Evolutionary conservation across 345 rosid genomes (phyloP).

Genomic region (Camelina sativa): DNA sequence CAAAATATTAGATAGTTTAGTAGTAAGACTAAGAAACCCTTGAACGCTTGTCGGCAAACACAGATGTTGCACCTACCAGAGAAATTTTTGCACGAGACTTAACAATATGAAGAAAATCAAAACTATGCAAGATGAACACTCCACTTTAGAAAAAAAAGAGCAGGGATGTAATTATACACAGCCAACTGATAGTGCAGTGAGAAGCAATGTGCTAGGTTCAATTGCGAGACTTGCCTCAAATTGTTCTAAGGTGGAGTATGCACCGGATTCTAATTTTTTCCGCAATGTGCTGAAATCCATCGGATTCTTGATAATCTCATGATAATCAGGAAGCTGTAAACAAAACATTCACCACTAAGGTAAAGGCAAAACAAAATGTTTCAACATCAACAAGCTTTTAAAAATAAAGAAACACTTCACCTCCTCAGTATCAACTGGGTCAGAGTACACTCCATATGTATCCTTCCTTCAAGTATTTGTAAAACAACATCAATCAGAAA

Average conservation of each 20-base stretch:
- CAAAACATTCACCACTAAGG: constrained; percentile 15
- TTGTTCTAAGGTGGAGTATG: constrained; percentile 66
- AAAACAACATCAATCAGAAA: constrained; percentile 12
- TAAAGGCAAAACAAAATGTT: neutral
- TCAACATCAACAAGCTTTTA: neutral
- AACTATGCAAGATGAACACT: neutral
- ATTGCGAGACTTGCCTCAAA: constrained; percentile 69
- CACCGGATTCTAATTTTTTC: constrained; percentile 65
- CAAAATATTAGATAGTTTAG: neutral
- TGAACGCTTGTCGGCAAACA: neutral
- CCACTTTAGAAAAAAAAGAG: constrained; percentile 6
- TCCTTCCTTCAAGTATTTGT: constrained; percentile 69
- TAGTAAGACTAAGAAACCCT: neutral
- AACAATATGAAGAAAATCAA: neutral
- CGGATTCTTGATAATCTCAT: constrained; percentile 73
- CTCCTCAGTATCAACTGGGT: constrained; percentile 90
- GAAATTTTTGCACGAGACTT: constrained; percentile 7
- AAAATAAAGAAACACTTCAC: constrained; percentile 39
- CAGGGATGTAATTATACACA: neutral
- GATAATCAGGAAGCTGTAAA: constrained; percentile 89
- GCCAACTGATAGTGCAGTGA: neutral
- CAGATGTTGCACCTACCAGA: neutral
- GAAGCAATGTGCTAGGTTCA: neutral
- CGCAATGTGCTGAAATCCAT: constrained; percentile 85
- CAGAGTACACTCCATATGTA: constrained; percentile 90